Evolutionary conservation across 2,329 filamentous ascomycete genomes (phyloP).

Genomic region (Fusarium austroafricanum): DNA sequence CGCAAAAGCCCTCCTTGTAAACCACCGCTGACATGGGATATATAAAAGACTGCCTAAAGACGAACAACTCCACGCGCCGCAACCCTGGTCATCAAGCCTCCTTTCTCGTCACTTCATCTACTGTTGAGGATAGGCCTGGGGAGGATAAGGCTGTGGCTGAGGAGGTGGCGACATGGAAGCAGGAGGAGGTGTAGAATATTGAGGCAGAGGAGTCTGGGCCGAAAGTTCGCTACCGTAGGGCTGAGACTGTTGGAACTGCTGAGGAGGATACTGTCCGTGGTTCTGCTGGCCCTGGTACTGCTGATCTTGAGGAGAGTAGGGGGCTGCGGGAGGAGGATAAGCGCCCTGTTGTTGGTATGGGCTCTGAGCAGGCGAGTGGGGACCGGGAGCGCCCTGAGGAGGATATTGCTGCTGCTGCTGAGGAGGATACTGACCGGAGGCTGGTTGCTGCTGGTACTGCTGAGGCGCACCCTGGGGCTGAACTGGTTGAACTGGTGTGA

Average conservation of each 20-base stretch:
- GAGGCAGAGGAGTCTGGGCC: constrained; percentile 10
- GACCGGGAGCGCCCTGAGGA: constrained; percentile 23
- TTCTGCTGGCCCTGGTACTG: constrained; percentile 32
- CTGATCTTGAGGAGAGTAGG: constrained; percentile 42
- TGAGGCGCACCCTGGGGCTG: constrained; percentile 17
- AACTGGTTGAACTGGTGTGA: constrained; percentile 35
- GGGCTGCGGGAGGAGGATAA: constrained; percentile 40
- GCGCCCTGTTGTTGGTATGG: constrained; percentile 47
- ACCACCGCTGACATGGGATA: constrained; percentile 4
- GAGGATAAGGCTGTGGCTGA: constrained; percentile 34
- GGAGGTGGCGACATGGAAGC: constrained; percentile 32
- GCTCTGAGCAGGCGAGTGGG: constrained; percentile 42
- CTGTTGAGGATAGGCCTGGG: constrained; percentile 9
- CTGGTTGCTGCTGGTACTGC: constrained; percentile 41
- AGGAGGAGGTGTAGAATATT: constrained; percentile 26
- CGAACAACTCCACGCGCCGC: constrained; percentile 16
- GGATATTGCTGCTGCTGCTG: constrained; percentile 28
- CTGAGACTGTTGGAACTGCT: constrained; percentile 39
- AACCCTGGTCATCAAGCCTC: neutral
- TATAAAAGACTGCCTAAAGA: neutral
- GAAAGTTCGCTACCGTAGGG: constrained; percentile 30
- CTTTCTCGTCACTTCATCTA: neutral
- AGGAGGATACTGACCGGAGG: constrained; percentile 7
- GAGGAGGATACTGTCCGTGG: constrained; percentile 39
- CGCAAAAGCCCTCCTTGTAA: neutral